Evolutionary conservation across 2,329 filamentous ascomycete species (phyloP).

Genomic region (Byssoonygena ceratinophila): DNA sequence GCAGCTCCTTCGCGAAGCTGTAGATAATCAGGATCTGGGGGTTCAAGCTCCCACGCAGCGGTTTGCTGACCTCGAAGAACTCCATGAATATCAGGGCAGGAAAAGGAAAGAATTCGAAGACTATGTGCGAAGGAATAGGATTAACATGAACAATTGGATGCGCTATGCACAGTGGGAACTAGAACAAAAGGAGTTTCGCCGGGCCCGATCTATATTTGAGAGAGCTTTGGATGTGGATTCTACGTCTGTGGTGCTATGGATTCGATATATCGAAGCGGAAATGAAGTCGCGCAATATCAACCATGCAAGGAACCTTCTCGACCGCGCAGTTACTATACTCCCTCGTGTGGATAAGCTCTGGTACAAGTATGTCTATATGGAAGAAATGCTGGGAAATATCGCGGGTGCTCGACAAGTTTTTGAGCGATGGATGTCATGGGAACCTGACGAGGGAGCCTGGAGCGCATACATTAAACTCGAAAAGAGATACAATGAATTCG

Average conservation of each 20-base stretch:
- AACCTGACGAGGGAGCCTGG: conserved; percentile 93
- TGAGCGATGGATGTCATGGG: conserved; percentile 97
- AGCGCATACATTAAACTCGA: conserved; percentile 93
- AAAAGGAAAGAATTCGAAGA: conserved; percentile 96
- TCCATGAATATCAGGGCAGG: conserved; percentile 92
- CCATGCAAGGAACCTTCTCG: conserved; percentile 85
- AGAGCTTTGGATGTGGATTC: conserved; percentile 84
- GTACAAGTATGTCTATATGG: conserved; percentile 99
- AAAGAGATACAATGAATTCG: conserved; percentile 86
- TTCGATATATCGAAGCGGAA: conserved; percentile 88
- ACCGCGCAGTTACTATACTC: conserved; percentile 84
- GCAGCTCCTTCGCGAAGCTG: conserved; percentile 91
- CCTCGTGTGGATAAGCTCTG: conserved; percentile 91
- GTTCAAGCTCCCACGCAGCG: conserved; percentile 86
- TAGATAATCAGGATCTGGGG: conserved; percentile 83
- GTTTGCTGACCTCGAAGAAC: conserved; percentile 91
- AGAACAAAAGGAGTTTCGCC: conserved; percentile 92
- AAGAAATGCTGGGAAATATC: conserved; percentile 93
- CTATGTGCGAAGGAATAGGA: conserved; percentile 86
- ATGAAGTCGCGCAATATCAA: conserved; percentile 96
- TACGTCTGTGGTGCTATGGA: conserved; percentile 78
- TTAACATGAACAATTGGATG: conserved; percentile 99
- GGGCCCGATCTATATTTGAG: conserved; percentile 88
- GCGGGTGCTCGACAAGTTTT: conserved; percentile 87
- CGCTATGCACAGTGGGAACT: conserved; percentile 95